Evolutionary conservation across 768 basidiomycete genomes (phyloP), one percentile per base, ranked within the genome.

Genomic region (Psilocybe cubensis): DNA sequence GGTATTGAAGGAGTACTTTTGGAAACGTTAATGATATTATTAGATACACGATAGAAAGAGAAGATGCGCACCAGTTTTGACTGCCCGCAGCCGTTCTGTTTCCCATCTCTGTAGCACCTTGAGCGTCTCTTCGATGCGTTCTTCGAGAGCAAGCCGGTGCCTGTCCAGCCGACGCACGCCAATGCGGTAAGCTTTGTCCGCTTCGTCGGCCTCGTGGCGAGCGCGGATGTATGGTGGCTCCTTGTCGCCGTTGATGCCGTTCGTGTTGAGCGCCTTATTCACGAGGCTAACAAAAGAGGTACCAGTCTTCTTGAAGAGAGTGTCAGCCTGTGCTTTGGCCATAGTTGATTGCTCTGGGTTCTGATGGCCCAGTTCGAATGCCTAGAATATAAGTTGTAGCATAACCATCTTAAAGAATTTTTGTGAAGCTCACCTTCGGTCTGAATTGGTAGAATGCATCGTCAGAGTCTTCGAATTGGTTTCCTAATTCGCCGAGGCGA

Each of bases 401-500:
- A 52, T 44, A 10, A 18, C 17, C 20, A 47, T 54, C n/a, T 10
- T 28, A n/a, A 33, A 40, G 31, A 18, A 25, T 17, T 10, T 54
- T 11, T 6, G 4, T 38, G 14, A 24, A 18, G 65, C 76, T 3
- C 56, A 90, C 91, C 81, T 89, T 92, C 20, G 87, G 84, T 14
- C 92, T 77, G 75, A 94, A 93, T 69, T 94, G 92, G 69, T 89
- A 94, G 67, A 82, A 93, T 1, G 89, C 90, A 62, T 91, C 91
- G 40, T 90, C 87, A 2, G 86, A 81, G 58, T 82, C 82, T 63
- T 91, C 91, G 61, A 91, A 94, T 51, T 82, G 79, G 66, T 94
- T 94, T 8, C 92, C 92, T 49, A 91, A 76, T 68, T 94, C 92
- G 31, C 92, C 92, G 46, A 94, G 76, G 45, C 93, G 79, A 51